A percentile compares a stretch with the other conserved stretches of the same genome.
Conservation (phyloP, 768 basidiomycete genomes). For the Melanogaster broomeanus region DNA sequence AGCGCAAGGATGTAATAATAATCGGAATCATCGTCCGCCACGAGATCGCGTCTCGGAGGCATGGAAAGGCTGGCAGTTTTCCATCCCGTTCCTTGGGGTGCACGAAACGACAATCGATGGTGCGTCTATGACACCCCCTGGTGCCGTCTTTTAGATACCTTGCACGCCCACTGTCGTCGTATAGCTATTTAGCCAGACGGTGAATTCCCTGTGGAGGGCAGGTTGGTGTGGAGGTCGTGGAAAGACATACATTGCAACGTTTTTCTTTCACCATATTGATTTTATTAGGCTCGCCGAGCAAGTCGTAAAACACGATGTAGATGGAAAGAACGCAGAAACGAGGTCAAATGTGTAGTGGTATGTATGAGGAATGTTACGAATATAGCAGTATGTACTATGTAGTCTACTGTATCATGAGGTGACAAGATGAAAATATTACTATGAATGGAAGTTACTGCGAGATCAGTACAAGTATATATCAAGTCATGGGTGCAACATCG, state of each 20-base stretch:
- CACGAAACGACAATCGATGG: slow-evolving; percentile 26
- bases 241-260: slow-evolving; percentile 32
- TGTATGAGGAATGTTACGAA: slow-evolving; percentile 18
- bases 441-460: slow-evolving; percentile 11
- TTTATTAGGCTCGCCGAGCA: neutral
- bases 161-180: slow-evolving; percentile 28
- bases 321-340: neutral
- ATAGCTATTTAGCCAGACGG: slow-evolving; percentile 17
- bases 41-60: slow-evolving; percentile 20
- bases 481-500: neutral
- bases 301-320: too few relatives aligned
- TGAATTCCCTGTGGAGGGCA: slow-evolving; percentile 1
- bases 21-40: slow-evolving; percentile 22
- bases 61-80: slow-evolving; percentile 24
- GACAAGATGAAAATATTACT: slow-evolving; percentile 1
- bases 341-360: neutral
- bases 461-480: neutral
- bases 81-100: slow-evolving; percentile 38
- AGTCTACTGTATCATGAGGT: too few relatives aligned
- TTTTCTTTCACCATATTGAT: slow-evolving; percentile 17
- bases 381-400: too few relatives aligned
- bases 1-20: slow-evolving; percentile 20
- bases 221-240: neutral
- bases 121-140: slow-evolving; percentile 22
- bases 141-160: slow-evolving; percentile 21